A percentile compares a stretch with the other conserved stretches of the same genome.
phyloP scores from a whole-genome alignment of 352 stramenopile genomes.

The Peronosclerospora sorghi region DNA sequence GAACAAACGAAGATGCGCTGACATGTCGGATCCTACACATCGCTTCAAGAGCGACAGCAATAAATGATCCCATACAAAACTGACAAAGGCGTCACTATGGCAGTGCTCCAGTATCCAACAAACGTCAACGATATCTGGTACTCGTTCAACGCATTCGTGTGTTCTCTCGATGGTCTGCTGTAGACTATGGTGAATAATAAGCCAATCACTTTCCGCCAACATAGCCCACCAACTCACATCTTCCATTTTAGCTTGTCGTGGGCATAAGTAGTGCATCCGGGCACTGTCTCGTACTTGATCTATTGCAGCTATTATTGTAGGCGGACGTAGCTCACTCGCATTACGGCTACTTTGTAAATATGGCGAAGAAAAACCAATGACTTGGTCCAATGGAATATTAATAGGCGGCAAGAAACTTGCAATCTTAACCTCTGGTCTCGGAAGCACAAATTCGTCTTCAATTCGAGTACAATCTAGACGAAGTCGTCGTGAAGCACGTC shows the following conservation, averaged over 20 bases:
- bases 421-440: slow-evolving; percentile 26
- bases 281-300: slow-evolving; percentile 12
- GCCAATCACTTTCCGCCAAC: slow-evolving; percentile 37
- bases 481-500: slow-evolving; percentile 14
- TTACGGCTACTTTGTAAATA: background rate
- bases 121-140: slow-evolving; percentile 16
- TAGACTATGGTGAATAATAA: slow-evolving; percentile 15
- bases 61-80: slow-evolving; percentile 46
- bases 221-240: slow-evolving; percentile 19
- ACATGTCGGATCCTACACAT: background rate
- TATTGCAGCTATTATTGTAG: background rate
- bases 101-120: slow-evolving; percentile 30
- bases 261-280: slow-evolving; percentile 16
- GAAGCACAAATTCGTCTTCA: slow-evolving; percentile 44
- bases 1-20: slow-evolving; percentile 10
- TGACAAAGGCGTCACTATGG: slow-evolving; percentile 25
- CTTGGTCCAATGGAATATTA: slow-evolving; percentile 16
- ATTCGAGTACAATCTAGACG: slow-evolving; percentile 11
- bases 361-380: slow-evolving; percentile 3
- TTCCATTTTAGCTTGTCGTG: slow-evolving; percentile 13
- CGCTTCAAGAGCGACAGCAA: slow-evolving; percentile 25
- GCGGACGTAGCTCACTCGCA: background rate
- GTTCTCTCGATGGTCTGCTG: slow-evolving; percentile 8
- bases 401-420: slow-evolving; percentile 24
- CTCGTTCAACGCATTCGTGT: background rate